phyloP scores from a whole-genome alignment of 176 grass and related monocot species.

The Rhipidocladum racemiflorum region DNA sequence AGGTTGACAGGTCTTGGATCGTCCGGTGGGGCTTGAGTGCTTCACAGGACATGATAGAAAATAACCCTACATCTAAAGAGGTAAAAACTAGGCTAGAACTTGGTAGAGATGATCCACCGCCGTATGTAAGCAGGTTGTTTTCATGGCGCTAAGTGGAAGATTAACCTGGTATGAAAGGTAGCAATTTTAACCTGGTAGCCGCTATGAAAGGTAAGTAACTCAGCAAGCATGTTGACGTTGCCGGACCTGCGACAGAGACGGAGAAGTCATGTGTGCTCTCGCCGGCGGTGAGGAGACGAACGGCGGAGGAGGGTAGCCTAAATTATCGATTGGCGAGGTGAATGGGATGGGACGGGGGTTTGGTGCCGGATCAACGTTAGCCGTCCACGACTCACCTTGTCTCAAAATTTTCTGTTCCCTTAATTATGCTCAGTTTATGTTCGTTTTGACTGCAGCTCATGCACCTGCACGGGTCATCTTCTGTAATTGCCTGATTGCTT shows the following conservation, averaged over 20 bases:
- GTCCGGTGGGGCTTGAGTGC: no score
- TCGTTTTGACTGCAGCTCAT: background rate
- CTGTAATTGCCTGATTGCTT: background rate
- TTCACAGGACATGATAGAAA: background rate
- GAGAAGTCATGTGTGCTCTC: background rate
- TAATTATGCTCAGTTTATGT: background rate
- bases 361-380: conserved; percentile 40
- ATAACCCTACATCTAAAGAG: background rate
- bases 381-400: conserved; percentile 6
- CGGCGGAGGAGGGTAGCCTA: background rate
- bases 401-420: background rate
- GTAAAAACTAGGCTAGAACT: background rate
- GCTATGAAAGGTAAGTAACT: background rate
- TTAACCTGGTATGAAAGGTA: background rate
- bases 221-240: no score
- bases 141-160: background rate
- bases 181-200: background rate
- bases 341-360: background rate
- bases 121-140: background rate
- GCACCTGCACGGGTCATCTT: background rate
- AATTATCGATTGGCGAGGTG: conserved; percentile 23
- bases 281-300: conserved; percentile 1
- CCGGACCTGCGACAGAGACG: background rate
- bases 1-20: no score
- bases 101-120: background rate